phyloP scores from a whole-genome alignment of 208 protist genomes.

The Crithidia mellificae region DNA sequence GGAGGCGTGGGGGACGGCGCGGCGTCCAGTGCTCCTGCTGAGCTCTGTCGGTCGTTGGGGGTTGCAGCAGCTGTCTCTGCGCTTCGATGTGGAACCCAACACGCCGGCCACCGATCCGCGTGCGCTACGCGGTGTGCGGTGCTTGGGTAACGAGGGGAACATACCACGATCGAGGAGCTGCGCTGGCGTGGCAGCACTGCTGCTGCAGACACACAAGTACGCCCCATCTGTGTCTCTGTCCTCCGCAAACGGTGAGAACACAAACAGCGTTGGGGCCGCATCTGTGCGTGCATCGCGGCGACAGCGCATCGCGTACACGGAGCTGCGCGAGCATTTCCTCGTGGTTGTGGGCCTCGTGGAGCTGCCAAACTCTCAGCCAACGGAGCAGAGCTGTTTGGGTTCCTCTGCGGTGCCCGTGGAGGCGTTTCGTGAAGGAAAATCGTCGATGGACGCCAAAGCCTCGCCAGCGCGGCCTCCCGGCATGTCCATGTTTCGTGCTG shows the following conservation, averaged over 20 bases:
- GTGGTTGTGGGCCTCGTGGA: constrained; percentile 26
- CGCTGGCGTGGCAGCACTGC: constrained; percentile 18
- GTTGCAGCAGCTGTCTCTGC: constrained; percentile 54
- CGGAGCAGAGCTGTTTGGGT: too few species aligned
- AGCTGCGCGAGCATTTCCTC: constrained; percentile 32
- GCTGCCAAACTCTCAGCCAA: too few species aligned
- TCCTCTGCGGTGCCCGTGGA: too few species aligned
- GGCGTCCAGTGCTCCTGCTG: constrained; percentile 47
- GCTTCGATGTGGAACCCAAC: constrained; percentile 53
- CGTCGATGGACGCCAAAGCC: too few species aligned
- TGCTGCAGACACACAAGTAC: constrained; percentile 20
- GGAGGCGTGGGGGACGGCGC: constrained; percentile 39
- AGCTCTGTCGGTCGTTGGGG: constrained; percentile 49
- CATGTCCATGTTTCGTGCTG: constrained; percentile 9
- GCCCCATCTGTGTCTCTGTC: constrained; percentile 1
- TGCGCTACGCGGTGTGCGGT: constrained; percentile 23
- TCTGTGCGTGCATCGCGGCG: neutral
- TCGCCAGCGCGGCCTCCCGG: neutral
- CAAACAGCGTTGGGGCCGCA: neutral
- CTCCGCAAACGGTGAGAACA: neutral
- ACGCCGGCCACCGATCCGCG: constrained; percentile 22
- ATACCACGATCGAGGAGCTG: too few species aligned
- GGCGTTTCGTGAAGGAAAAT: too few species aligned
- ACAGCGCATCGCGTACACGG: constrained; percentile 12
- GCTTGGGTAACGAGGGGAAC: neutral